Evolutionary conservation across 352 stramenopile species (phyloP), one percentile per base, ranked within the genome.

Genomic region (Globisporangium okanoganense): DNA sequence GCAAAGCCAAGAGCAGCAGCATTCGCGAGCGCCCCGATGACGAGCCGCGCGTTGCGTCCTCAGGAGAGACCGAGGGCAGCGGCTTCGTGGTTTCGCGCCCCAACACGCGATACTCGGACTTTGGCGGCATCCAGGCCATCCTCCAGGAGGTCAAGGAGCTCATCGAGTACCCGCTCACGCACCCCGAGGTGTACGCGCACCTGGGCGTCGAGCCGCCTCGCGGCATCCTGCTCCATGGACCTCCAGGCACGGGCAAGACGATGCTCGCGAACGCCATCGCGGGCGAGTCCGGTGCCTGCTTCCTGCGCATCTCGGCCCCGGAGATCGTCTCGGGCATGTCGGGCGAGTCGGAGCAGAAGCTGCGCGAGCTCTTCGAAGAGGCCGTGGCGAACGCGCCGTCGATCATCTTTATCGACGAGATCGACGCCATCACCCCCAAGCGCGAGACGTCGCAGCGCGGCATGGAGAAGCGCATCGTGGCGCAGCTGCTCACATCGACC

Each of bases 371-470:
- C n/a, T 99, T 99, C 70, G 94, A 98, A 62, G 92, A 98, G 67
- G 96, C 96, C 0, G 86, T 98, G 51, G 86, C 74, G 41, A 97
- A 98, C 53, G 93, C 90, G 53, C 96, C 90, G 61, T 94, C 97
- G 8, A 98, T 99, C 70, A 92, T 99, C 60, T 99, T 99, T 70
- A 98, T 99, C 65, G 96, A 99, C 64, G 95, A 98, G 70, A 96
- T 99, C 71, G 95, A 99, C 66, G 97, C 95, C 8, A 98, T 99
- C 79, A 97, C 94, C 24, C 94, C 94, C 18, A 97, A 98, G 71
- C 76, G 95, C 61, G 96, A 97, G 69, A 97, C 80, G 5, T 93
- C 90, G 33, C 88, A 90, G 41, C 90, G 94, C 43, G 93, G 97
- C 59, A 97, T 98, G 90, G 96, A 99, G 76, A 98, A 98, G 73